phyloP scores from a whole-genome alignment of 345 rosid species.

The Abelmoschus esculentus region DNA sequence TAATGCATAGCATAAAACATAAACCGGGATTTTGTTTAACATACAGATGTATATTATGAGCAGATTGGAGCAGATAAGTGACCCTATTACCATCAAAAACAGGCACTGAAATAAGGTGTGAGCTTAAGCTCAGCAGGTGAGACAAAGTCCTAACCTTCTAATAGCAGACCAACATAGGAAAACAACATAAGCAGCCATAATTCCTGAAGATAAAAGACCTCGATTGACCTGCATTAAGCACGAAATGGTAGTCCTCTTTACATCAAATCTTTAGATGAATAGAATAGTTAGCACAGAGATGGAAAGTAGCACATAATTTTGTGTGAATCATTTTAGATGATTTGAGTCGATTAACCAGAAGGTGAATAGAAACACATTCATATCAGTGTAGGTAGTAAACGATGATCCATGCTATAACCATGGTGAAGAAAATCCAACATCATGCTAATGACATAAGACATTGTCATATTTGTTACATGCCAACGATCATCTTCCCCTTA shows the following conservation, averaged over 20 bases:
- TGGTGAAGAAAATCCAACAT: not conserved
- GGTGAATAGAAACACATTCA: not conserved
- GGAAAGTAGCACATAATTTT: too few relatives aligned
- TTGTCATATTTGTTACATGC: not conserved
- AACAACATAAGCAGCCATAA: conserved; percentile 82
- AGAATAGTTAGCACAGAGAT: too few relatives aligned
- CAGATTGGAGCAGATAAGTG: too few relatives aligned
- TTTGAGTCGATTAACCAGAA: too few relatives aligned
- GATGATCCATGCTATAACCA: not conserved
- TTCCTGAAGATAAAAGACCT: conserved; percentile 72
- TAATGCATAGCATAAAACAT: not conserved
- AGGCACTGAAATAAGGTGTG: not conserved
- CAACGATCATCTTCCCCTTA: not conserved
- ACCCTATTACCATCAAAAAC: too few relatives aligned
- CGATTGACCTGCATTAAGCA: conserved; percentile 48
- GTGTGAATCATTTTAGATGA: too few relatives aligned
- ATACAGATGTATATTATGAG: too few relatives aligned
- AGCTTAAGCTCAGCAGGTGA: not conserved
- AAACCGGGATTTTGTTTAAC: too few relatives aligned
- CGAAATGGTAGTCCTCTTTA: not conserved
- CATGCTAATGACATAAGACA: not conserved
- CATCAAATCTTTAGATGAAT: not conserved
- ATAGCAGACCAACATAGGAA: conserved; percentile 94
- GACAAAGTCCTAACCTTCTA: conserved; percentile 55
- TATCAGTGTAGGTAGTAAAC: not conserved